phyloP scores from a whole-genome alignment of 2,329 filamentous ascomycete species.

The Penicillium glabrum region DNA sequence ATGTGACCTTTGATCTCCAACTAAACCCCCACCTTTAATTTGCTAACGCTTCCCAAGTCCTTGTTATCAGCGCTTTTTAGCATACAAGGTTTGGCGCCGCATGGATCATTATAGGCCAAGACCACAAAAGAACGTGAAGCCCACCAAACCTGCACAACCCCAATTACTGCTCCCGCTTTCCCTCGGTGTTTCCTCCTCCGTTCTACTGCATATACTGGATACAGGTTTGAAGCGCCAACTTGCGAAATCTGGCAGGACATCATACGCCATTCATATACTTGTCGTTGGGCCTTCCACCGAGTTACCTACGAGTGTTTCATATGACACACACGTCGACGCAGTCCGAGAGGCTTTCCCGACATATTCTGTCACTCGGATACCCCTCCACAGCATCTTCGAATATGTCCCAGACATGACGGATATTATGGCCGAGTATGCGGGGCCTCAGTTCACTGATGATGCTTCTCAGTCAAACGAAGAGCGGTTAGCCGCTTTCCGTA shows the following conservation, averaged over 20 bases:
- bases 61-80: slow-evolving; percentile 78
- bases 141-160: slow-evolving; percentile 29
- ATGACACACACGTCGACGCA: slow-evolving; percentile 39
- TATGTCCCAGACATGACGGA: slow-evolving; percentile 37
- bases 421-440: slow-evolving; percentile 32
- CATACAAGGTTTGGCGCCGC: slow-evolving; percentile 77
- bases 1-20: slow-evolving; percentile 21
- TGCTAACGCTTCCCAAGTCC: slow-evolving; percentile 46
- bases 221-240: slow-evolving; percentile 58
- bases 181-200: slow-evolving; percentile 76
- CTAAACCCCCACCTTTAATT: slow-evolving; percentile 3
- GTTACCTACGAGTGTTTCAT: slow-evolving; percentile 18
- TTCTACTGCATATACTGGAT: slow-evolving; percentile 73
- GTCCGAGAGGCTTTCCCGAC: slow-evolving; percentile 64
- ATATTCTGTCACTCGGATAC: slow-evolving; percentile 62
- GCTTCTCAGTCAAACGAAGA: slow-evolving; percentile 37
- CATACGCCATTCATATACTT: slow-evolving; percentile 61
- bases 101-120: slow-evolving; percentile 60
- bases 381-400: slow-evolving; percentile 63
- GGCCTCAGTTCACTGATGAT: slow-evolving; percentile 27
- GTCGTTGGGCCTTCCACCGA: slow-evolving; percentile 44
- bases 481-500: slow-evolving; percentile 57
- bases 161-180: slow-evolving; percentile 77
- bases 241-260: slow-evolving; percentile 53
- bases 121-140: slow-evolving; percentile 30